Conservation (phyloP, 306 rosid species). For the Cucumis sativus region Cucumber_9930_V3 NC_026655.2:28737001-28737500, state of each 20-base stretch:
- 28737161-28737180: not conserved
- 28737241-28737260: not conserved
- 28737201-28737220: not conserved
- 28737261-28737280: slow-evolving; percentile 9
- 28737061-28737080: slow-evolving; percentile 59
- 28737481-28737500: too few relatives aligned
- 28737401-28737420: too few relatives aligned
- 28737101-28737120: too few relatives aligned
- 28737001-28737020: slow-evolving; percentile 90
- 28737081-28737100: not conserved
- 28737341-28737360: too few relatives aligned
- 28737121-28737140: too few relatives aligned
- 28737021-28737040: slow-evolving; percentile 84
- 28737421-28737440: too few relatives aligned
- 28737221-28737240: not conserved
- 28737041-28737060: slow-evolving; percentile 80
- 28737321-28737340: slow-evolving; percentile 59
- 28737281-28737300: slow-evolving; percentile 34
- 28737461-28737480: too few relatives aligned
- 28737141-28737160: not conserved
- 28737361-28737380: too few relatives aligned
- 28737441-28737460: too few relatives aligned
- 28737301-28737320: slow-evolving; percentile 71
- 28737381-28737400: too few relatives aligned
- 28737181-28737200: not conserved